Conservation (phyloP, 2,329 filamentous ascomycete species). For the Venturia carpophila region DNA sequence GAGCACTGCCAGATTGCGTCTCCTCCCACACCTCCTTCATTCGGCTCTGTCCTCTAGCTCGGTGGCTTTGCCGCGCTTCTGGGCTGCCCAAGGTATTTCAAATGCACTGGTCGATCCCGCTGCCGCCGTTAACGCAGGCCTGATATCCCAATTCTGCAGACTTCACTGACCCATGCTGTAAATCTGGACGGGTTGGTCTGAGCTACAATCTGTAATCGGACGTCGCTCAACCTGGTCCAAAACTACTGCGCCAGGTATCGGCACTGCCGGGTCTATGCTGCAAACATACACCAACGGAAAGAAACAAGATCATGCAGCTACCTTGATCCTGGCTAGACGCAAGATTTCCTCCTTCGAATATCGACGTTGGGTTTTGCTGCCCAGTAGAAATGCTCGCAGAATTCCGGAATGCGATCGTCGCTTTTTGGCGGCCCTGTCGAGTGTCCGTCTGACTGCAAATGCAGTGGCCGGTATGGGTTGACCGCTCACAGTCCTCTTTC, state of each 20-base stretch:
- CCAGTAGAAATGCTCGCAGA: background rate
- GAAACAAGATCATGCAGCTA: constrained; percentile 4
- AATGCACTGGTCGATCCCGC: background rate
- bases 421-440: background rate
- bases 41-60: background rate
- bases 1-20: background rate
- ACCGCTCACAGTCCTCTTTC: background rate
- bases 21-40: background rate
- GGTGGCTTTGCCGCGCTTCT: constrained; percentile 5
- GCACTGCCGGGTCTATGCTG: constrained; percentile 3
- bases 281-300: background rate
- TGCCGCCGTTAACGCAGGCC: background rate
- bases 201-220: background rate
- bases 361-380: constrained; percentile 5
- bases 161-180: background rate
- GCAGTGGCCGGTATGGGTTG: background rate
- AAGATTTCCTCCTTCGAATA: background rate
- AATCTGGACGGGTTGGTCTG: background rate
- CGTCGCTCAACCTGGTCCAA: background rate
- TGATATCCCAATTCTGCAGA: background rate
- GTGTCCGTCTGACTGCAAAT: background rate
- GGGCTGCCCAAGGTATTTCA: background rate
- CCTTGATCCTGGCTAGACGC: background rate
- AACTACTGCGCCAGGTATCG: background rate
- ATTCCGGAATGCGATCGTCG: background rate